Percentiles rank a stretch among this genome's conserved stretches.
Evolutionary conservation across 495 filamentous ascomycete genomes (phyloP).

Genomic region (Sabuloglossum arenarium): DNA sequence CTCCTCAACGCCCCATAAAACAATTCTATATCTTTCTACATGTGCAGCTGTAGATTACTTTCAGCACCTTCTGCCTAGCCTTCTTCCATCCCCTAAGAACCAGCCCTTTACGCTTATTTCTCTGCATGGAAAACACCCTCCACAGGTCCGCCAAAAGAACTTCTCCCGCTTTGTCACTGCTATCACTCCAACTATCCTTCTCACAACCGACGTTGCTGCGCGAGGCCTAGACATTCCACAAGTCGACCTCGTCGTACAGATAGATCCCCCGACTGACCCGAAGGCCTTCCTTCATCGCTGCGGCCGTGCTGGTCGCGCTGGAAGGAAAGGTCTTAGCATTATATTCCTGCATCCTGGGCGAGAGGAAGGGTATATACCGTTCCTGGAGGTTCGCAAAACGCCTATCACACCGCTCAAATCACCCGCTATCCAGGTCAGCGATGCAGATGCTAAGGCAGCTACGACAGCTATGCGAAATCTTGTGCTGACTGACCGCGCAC

Average conservation of each 20-base stretch:
- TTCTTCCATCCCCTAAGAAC: constrained; percentile 32
- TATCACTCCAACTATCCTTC: constrained; percentile 46
- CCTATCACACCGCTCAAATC: constrained; percentile 44
- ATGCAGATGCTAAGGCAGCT: constrained; percentile 30
- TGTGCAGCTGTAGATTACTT: constrained; percentile 94
- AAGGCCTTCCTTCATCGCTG: constrained; percentile 92
- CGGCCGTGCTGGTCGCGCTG: constrained; percentile 79
- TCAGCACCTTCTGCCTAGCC: constrained; percentile 43
- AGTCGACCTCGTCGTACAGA: constrained; percentile 82
- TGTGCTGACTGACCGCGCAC: constrained; percentile 49
- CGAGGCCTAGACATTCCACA: constrained; percentile 85
- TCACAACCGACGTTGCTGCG: constrained; percentile 74
- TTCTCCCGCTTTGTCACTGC: constrained; percentile 55
- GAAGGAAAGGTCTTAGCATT: constrained; percentile 64
- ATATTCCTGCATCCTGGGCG: constrained; percentile 62
- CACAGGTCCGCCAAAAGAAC: constrained; percentile 61
- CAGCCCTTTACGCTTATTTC: constrained; percentile 44
- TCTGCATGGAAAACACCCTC: constrained; percentile 74
- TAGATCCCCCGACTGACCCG: constrained; percentile 80
- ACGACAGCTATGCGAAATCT: constrained; percentile 36
- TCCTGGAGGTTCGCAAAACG: constrained; percentile 75
- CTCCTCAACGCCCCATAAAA: constrained; percentile 52
- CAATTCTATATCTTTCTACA: constrained; percentile 87
- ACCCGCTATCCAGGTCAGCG: constrained; percentile 26
- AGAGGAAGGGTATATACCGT: constrained; percentile 77